phyloP scores from a whole-genome alignment of 148 eudicot genomes.

The Amaranthus hypochondriacus region DNA sequence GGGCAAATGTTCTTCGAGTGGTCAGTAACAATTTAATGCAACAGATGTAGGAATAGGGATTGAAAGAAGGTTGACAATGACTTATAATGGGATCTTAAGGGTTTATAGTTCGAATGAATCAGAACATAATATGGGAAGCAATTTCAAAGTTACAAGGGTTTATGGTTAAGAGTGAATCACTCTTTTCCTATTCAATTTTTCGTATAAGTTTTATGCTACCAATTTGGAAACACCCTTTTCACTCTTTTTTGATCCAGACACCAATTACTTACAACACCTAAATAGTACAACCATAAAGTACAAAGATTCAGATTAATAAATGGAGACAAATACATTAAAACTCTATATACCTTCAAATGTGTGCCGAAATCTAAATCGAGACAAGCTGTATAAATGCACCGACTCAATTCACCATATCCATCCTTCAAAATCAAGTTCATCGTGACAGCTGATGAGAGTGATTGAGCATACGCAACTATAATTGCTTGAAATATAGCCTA shows the following conservation, averaged over 20 bases:
- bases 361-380: conserved; percentile 91
- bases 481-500: conserved; percentile 98
- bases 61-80: too few species aligned
- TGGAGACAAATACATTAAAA: background rate
- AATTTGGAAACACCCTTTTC: background rate
- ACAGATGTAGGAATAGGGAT: too few species aligned
- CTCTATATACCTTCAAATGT: conserved; percentile 65
- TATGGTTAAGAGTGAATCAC: too few species aligned
- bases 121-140: too few species aligned
- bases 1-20: too few species aligned
- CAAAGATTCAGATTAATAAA: conserved; percentile 3
- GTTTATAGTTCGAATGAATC: too few species aligned
- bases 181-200: too few species aligned
- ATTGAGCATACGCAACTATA: conserved; percentile 76
- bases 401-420: conserved; percentile 89
- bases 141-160: too few species aligned
- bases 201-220: too few species aligned
- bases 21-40: too few species aligned
- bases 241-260: background rate
- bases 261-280: background rate
- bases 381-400: conserved; percentile 89
- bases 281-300: background rate
- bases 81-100: too few species aligned
- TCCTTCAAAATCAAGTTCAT: conserved; percentile 94
- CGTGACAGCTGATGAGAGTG: conserved; percentile 92